phyloP scores from a whole-genome alignment of 2,329 filamentous ascomycete genomes.

The Colletotrichum australisinense region DNA sequence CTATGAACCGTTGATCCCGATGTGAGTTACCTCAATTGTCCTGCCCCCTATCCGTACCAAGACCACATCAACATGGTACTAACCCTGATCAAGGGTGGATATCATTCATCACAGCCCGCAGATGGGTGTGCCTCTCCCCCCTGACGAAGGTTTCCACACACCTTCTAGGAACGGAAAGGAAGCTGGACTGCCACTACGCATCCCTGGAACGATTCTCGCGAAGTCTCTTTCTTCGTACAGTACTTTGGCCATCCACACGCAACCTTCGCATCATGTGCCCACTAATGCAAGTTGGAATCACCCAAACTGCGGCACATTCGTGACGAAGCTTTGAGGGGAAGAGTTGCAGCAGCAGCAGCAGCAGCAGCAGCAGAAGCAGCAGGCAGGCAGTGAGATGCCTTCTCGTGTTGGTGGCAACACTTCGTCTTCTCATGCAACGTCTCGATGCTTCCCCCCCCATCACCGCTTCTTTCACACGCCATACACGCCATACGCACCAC shows the following conservation, averaged over 20 bases:
- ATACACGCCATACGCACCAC: not conserved
- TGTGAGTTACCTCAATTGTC: not conserved
- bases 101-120: constrained; percentile 6
- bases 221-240: constrained; percentile 33
- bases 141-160: not conserved
- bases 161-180: not conserved
- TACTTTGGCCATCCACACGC: constrained; percentile 29
- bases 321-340: constrained; percentile 1
- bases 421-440: not conserved
- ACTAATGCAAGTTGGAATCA: constrained; percentile 32
- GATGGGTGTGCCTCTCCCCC: not conserved
- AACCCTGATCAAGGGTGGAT: not conserved
- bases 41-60: constrained; percentile 17
- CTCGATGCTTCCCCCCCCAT: not conserved
- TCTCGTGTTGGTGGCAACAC: constrained; percentile 19
- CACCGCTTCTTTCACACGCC: constrained; percentile 8
- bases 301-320: constrained; percentile 13
- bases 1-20: constrained; percentile 9
- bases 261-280: constrained; percentile 15
- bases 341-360: not conserved
- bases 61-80: constrained; percentile 2
- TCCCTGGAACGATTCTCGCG: not conserved
- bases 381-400: not conserved
- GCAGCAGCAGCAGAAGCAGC: not conserved
- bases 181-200: not conserved